phyloP scores from a whole-genome alignment of 257 asterid species.

The Solanum pinnatisectum region DNA sequence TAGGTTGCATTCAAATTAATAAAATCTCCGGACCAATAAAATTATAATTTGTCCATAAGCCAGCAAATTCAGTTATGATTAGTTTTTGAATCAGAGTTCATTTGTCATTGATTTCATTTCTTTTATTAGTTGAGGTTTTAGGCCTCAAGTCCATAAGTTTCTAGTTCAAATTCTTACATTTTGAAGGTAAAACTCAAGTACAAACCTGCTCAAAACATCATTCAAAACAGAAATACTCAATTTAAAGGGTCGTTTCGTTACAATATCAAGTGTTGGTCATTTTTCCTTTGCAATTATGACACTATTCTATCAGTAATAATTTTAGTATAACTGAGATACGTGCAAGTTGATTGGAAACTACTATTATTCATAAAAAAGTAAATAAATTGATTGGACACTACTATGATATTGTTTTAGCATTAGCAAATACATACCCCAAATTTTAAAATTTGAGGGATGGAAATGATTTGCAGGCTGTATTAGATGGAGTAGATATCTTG shows the following conservation, averaged over 20 bases:
- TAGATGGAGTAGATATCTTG: conserved; percentile 78
- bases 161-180: background rate
- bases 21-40: background rate
- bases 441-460: background rate
- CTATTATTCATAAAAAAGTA: background rate
- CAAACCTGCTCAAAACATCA: background rate
- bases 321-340: background rate
- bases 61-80: background rate
- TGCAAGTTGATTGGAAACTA: background rate
- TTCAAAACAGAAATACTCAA: background rate
- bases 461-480: conserved; percentile 52
- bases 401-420: background rate
- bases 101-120: background rate
- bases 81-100: background rate
- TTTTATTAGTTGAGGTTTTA: background rate
- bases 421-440: background rate
- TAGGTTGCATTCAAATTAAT: background rate
- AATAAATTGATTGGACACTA: background rate
- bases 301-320: background rate
- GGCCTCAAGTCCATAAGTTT: background rate
- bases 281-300: background rate
- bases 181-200: background rate
- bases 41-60: background rate
- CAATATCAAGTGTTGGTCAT: background rate
- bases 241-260: background rate